Evolutionary conservation across 805 yeast species (phyloP).

Genomic region (Kodamaea sagamina): DNA sequence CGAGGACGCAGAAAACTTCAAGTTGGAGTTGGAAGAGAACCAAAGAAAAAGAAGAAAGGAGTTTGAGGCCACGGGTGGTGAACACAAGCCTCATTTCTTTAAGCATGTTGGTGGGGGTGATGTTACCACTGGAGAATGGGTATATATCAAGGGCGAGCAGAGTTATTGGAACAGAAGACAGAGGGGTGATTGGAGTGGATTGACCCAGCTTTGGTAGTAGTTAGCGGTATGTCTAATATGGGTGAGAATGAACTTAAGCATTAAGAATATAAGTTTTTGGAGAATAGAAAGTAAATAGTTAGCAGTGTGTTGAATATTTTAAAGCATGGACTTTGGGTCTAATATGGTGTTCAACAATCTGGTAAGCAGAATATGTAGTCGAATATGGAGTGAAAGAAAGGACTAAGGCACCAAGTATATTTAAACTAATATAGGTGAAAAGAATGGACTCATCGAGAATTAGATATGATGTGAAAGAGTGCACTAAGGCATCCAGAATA

Average conservation of each 20-base stretch:
- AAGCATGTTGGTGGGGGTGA: slow-evolving; percentile 40
- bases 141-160: slow-evolving; percentile 53
- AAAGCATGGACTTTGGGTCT: no score
- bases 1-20: slow-evolving; percentile 70
- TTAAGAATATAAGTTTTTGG: no score
- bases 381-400: no score
- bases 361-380: no score
- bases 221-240: not conserved
- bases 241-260: not conserved
- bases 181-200: slow-evolving; percentile 57
- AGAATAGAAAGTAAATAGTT: no score
- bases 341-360: no score
- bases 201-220: slow-evolving; percentile 56
- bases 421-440: no score
- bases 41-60: slow-evolving; percentile 78
- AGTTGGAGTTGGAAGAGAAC: slow-evolving; percentile 68
- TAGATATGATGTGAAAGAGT: no score
- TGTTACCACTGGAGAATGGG: slow-evolving; percentile 53
- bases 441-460: no score
- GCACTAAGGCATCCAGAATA: no score
- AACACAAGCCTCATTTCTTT: slow-evolving; percentile 67
- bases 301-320: no score
- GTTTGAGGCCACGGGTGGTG: slow-evolving; percentile 45
- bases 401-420: no score
- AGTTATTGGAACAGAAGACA: slow-evolving; percentile 83